Conservation (phyloP, 2,329 filamentous ascomycete species). For the Alternaria consortialis region DNA sequence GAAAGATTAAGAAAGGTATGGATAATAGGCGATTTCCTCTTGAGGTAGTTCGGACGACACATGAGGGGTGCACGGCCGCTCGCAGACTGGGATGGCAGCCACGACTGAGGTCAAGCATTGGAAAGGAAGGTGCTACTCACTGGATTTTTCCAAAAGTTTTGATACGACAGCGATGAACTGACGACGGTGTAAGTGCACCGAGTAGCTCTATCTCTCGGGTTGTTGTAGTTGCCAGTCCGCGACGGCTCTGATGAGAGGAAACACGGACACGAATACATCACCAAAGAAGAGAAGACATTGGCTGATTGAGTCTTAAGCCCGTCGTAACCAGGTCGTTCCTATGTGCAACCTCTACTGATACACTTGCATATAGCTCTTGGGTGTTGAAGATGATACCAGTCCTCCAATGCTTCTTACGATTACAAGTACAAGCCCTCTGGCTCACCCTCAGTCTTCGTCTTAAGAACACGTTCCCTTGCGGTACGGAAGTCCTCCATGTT, state of each 20-base stretch:
- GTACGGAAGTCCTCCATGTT: slow-evolving; percentile 98
- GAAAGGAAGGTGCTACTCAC: not conserved
- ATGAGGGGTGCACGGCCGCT: not conserved
- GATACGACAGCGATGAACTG: no score
- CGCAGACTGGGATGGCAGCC: not conserved
- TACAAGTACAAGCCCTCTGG: slow-evolving; percentile 99
- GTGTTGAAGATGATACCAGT: slow-evolving; percentile 10
- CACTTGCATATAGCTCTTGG: slow-evolving; percentile 19
- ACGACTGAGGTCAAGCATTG: not conserved
- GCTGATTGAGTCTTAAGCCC: slow-evolving; percentile 8
- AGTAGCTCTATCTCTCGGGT: not conserved
- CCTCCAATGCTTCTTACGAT: slow-evolving; percentile 2
- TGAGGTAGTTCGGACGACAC: not conserved
- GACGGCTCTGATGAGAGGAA: not conserved
- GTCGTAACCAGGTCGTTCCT: slow-evolving; percentile 9
- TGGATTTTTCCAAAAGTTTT: not conserved
- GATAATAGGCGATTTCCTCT: not conserved
- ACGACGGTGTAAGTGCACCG: not conserved
- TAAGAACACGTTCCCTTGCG: slow-evolving; percentile 91
- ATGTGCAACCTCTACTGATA: slow-evolving; percentile 25
- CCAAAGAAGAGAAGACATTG: not conserved
- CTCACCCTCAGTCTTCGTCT: slow-evolving; percentile 98
- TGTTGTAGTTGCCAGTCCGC: not conserved
- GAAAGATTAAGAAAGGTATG: not conserved
- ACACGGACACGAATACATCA: not conserved